These are phyloP conservation scores for Novymonas esmeraldas DNA, from an alignment of 208 protist genomes.

Conservation along the genomic window DNA sequence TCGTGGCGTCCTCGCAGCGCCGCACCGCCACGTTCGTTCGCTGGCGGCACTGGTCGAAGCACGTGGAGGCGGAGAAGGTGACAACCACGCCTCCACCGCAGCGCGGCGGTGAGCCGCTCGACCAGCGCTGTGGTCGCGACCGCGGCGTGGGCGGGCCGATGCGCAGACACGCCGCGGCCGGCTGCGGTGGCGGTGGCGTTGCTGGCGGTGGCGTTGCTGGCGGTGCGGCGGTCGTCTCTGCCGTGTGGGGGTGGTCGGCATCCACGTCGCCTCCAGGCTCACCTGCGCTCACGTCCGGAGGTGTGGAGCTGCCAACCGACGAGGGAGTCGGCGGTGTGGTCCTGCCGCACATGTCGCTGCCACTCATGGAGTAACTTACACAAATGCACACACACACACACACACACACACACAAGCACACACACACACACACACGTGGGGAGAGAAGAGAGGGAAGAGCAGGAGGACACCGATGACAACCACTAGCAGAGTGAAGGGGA, in stretches of 20 bases:
- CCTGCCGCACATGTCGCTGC: too few species aligned
- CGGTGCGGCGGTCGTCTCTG: too few species aligned
- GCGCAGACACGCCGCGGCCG: not conserved
- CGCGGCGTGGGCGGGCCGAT: not conserved
- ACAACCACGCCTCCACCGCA: not conserved
- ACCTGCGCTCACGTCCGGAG: too few species aligned
- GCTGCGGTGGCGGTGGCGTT: not conserved
- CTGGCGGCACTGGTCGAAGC: constrained; percentile 18
- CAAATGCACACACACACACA: not conserved
- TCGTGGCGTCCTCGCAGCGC: not conserved
- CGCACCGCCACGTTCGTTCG: constrained; percentile 19
- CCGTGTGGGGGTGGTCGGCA: too few species aligned
- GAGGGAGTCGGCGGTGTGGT: too few species aligned
- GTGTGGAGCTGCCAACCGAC: too few species aligned
- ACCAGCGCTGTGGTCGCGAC: not conserved
- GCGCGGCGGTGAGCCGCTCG: not conserved
- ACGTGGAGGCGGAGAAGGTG: constrained; percentile 20
- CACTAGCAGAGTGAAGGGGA: not conserved
- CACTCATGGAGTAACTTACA: not conserved
- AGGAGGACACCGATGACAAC: not conserved
- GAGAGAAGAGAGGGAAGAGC: not conserved
- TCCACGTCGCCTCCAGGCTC: too few species aligned
- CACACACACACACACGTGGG: not conserved
- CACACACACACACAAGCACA: not conserved
- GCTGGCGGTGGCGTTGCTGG: too few species aligned